These are phyloP conservation scores for Picea sitchensis DNA, from an alignment of 75 land plant genomes.

Conservation along the genomic window DNA sequence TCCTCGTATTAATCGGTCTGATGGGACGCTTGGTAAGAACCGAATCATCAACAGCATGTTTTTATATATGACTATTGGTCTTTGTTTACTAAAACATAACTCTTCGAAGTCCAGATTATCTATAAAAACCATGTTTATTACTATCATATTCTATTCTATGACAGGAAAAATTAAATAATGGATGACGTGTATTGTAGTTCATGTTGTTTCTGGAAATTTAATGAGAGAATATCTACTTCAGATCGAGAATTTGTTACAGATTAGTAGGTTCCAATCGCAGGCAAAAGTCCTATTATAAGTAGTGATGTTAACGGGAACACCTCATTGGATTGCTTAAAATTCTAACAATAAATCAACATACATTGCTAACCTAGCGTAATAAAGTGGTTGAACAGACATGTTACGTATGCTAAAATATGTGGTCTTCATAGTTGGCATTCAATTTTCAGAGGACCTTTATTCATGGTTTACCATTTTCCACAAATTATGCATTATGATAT, in stretches of 20 bases:
- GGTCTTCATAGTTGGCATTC: not conserved
- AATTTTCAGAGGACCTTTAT: not conserved
- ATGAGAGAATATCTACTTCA: not conserved
- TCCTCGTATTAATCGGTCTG: slow-evolving; percentile 56
- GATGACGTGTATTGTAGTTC: not conserved
- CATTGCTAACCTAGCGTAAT: not conserved
- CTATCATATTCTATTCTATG: not conserved
- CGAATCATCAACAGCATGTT: not conserved
- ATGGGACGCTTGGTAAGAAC: slow-evolving; percentile 84
- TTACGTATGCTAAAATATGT: not conserved
- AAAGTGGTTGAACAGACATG: not conserved
- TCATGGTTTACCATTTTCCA: not conserved
- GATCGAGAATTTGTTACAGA: not conserved
- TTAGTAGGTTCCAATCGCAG: not conserved
- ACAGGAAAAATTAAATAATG: not conserved
- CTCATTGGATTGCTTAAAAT: not conserved
- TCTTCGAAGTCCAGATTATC: not conserved
- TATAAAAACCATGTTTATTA: slow-evolving; percentile 7
- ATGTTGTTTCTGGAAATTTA: not conserved
- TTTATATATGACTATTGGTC: not conserved
- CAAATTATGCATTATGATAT: not conserved
- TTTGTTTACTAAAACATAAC: not conserved
- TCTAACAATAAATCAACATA: not conserved
- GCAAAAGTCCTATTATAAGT: not conserved
- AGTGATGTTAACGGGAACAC: not conserved